These are phyloP conservation scores for Pseudogymnoascus sp. DNA, from an alignment of 2,329 filamentous ascomycete genomes.

Conservation along the genomic window DNA sequence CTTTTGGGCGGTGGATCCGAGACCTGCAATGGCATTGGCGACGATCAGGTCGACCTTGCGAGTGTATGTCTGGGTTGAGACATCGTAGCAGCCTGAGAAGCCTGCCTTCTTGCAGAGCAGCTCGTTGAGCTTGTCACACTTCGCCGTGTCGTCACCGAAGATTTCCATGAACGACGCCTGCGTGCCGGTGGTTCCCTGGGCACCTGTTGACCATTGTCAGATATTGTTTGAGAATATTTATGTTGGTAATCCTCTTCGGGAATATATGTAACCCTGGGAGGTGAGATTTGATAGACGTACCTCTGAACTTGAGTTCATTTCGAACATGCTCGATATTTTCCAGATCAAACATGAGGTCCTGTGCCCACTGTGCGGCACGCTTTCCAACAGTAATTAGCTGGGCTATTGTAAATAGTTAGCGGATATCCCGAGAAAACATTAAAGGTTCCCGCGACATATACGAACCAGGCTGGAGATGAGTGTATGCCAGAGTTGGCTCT, in stretches of 20 bases:
- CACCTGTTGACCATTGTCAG: conserved; percentile 10
- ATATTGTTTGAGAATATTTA: not conserved
- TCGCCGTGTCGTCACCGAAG: conserved; percentile 41
- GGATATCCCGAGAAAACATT: not conserved
- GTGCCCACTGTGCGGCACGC: conserved; percentile 64
- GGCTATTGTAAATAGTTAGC: conserved; percentile 26
- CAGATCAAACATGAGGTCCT: conserved; percentile 69
- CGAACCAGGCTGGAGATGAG: conserved; percentile 50
- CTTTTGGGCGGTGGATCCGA: conserved; percentile 70
- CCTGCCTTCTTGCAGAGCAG: conserved; percentile 47
- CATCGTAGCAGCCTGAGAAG: conserved; percentile 40
- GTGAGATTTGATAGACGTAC: conserved; percentile 33
- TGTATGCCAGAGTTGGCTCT: conserved; percentile 67
- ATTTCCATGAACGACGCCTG: conserved; percentile 59
- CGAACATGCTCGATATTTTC: conserved; percentile 63
- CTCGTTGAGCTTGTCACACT: conserved; percentile 47
- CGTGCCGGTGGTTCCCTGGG: conserved; percentile 58
- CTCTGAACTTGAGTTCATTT: conserved; percentile 64
- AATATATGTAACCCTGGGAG: not conserved
- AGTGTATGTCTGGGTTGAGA: conserved; percentile 61
- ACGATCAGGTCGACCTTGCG: conserved; percentile 74
- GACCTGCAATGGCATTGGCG: conserved; percentile 69
- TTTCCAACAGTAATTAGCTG: conserved; percentile 34
- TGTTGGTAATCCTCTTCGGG: not conserved
- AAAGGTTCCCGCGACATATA: not conserved